A percentile compares a stretch with the other conserved stretches of the same genome.
These are phyloP conservation scores for Neofusicoccum parvum DNA, from an alignment of 2,329 filamentous ascomycete species.

Conservation along the genomic window DNA sequence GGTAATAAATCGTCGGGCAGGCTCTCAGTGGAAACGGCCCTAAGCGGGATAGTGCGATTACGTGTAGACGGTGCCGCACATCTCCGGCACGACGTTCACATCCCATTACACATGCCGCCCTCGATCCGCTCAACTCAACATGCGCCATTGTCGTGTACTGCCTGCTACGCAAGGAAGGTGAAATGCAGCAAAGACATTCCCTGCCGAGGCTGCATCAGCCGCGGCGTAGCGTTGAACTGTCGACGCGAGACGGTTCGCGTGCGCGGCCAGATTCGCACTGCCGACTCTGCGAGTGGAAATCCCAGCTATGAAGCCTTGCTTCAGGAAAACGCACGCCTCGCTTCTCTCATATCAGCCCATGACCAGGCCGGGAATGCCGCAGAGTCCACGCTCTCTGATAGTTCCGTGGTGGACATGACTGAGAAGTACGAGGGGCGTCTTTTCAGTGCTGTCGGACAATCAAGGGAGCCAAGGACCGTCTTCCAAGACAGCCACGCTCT, in stretches of 20 bases:
- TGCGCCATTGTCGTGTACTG: too few species aligned
- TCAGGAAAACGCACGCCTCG: slow-evolving; percentile 24
- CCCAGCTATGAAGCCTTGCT: slow-evolving; percentile 22
- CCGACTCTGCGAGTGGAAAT: slow-evolving; percentile 18
- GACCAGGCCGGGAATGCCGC: neutral
- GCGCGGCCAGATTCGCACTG: slow-evolving; percentile 24
- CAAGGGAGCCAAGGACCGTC: slow-evolving; percentile 20
- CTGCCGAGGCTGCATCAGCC: slow-evolving; percentile 23
- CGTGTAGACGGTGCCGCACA: too few species aligned
- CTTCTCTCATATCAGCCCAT: slow-evolving; percentile 4
- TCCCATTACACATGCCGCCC: too few species aligned
- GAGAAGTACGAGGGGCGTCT: slow-evolving; percentile 25
- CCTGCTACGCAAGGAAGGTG: too few species aligned
- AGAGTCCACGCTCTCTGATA: too few species aligned
- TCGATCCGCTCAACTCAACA: too few species aligned
- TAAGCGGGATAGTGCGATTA: too few species aligned
- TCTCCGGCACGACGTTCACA: too few species aligned
- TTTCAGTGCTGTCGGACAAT: slow-evolving; percentile 10
- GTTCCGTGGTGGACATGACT: slow-evolving; percentile 21
- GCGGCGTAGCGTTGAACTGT: slow-evolving; percentile 22
- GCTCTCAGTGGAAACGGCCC: too few species aligned
- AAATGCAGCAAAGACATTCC: neutral
- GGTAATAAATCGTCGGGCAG: too few species aligned
- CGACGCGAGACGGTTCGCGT: slow-evolving; percentile 24
- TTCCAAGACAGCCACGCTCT: slow-evolving; percentile 11